Evolutionary conservation across 2,329 filamentous ascomycete species (phyloP).

Genomic region (Teratosphaeria nubilosa): DNA sequence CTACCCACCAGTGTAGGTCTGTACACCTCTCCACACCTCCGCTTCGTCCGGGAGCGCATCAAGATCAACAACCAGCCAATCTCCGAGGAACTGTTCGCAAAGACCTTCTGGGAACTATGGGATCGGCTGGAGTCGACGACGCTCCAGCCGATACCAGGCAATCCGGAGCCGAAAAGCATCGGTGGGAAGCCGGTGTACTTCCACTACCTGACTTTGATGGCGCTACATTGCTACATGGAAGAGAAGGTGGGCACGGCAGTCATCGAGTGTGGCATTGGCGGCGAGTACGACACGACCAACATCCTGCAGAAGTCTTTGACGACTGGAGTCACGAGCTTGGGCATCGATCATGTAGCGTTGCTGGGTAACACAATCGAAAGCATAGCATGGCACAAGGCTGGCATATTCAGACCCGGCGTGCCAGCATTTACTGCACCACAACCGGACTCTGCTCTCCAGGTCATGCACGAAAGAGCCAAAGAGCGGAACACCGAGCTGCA

Average conservation of each 20-base stretch:
- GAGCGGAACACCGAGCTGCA: conserved; percentile 41
- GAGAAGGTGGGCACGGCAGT: conserved; percentile 71
- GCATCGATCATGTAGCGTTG: conserved; percentile 75
- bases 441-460: conserved; percentile 42
- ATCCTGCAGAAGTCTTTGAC: conserved; percentile 62
- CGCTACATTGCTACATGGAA: conserved; percentile 68
- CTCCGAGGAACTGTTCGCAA: conserved; percentile 56
- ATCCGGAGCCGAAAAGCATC: conserved; percentile 37
- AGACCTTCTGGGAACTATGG: conserved; percentile 80
- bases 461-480: conserved; percentile 45
- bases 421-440: conserved; percentile 56
- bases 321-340: conserved; percentile 67
- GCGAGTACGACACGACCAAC: conserved; percentile 88
- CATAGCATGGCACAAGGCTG: conserved; percentile 89
- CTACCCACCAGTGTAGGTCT: conserved; percentile 48
- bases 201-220: conserved; percentile 79
- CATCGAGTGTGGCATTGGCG: conserved; percentile 88
- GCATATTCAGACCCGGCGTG: conserved; percentile 64
- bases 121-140: conserved; percentile 47
- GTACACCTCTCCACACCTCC: conserved; percentile 78
- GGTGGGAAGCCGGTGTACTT: conserved; percentile 80
- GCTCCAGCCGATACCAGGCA: conserved; percentile 36
- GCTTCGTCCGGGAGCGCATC: conserved; percentile 76
- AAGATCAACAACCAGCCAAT: conserved; percentile 66
- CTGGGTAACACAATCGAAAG: conserved; percentile 68